A percentile compares a stretch with the other conserved stretches of the same genome.
phyloP scores from a whole-genome alignment of 495 filamentous ascomycete genomes.

The Pseudomonodictys pantanalensis region DNA sequence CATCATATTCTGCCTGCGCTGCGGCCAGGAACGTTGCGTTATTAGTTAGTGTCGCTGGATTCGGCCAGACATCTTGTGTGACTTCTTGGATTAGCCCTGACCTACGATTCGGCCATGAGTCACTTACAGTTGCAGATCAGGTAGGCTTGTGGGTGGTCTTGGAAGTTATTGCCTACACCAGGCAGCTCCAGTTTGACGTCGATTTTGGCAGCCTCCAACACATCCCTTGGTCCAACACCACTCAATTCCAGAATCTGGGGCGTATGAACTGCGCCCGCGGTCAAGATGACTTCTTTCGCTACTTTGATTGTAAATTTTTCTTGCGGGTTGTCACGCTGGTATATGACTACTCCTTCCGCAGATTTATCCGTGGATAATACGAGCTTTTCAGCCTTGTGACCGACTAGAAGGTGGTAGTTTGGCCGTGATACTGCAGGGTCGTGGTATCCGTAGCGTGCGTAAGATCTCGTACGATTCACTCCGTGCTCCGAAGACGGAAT shows the following conservation, averaged over 20 bases:
- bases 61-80: slow-evolving; percentile 36
- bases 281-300: slow-evolving; percentile 49
- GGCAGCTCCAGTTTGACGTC: slow-evolving; percentile 4
- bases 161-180: slow-evolving; percentile 25
- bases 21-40: slow-evolving; percentile 18
- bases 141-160: slow-evolving; percentile 13
- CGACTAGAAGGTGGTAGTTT: slow-evolving; percentile 28
- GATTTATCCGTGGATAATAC: neutral
- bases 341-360: slow-evolving; percentile 23
- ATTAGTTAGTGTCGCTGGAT: slow-evolving; percentile 37
- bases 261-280: slow-evolving; percentile 17
- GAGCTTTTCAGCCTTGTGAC: slow-evolving; percentile 20
- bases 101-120: neutral
- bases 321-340: slow-evolving; percentile 20
- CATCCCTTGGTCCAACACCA: slow-evolving; percentile 17
- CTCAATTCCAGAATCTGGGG: slow-evolving; percentile 23
- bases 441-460: slow-evolving; percentile 25
- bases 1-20: slow-evolving; percentile 13
- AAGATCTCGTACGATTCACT: slow-evolving; percentile 17
- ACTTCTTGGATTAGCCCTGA: neutral
- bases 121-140: slow-evolving; percentile 15
- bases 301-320: slow-evolving; percentile 42
- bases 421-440: slow-evolving; percentile 7
- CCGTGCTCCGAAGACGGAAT: slow-evolving; percentile 13
- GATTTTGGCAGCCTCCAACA: slow-evolving; percentile 14